Percentiles rank a stretch among this genome's conserved stretches.
Evolutionary conservation across 352 stramenopile species (phyloP).

Genomic region (Globisporangium nagaii): DNA sequence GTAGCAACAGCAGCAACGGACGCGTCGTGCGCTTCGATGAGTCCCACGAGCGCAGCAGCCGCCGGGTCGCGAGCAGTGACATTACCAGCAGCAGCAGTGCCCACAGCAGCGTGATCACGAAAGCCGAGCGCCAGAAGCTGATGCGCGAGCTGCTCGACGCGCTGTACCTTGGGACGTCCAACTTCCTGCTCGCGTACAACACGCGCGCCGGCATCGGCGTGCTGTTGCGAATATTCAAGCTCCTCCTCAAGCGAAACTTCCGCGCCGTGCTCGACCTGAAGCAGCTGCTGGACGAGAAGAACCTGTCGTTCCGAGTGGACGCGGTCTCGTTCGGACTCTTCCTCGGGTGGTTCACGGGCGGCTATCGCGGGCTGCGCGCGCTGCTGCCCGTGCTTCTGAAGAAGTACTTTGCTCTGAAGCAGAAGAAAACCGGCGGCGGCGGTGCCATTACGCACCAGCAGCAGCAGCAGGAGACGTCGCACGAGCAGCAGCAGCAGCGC

Average conservation of each 20-base stretch:
- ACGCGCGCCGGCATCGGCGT: slow-evolving; percentile 73
- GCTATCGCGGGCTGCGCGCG: slow-evolving; percentile 58
- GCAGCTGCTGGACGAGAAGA: slow-evolving; percentile 66
- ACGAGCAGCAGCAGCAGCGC: slow-evolving; percentile 17
- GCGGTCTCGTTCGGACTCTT: slow-evolving; percentile 84
- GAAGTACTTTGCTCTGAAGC: slow-evolving; percentile 14
- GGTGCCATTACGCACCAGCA: background rate
- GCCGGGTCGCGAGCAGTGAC: no score
- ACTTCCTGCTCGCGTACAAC: slow-evolving; percentile 87
- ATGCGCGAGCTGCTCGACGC: slow-evolving; percentile 58
- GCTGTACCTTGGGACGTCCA: slow-evolving; percentile 66
- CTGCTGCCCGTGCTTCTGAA: slow-evolving; percentile 44
- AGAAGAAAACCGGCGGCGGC: background rate
- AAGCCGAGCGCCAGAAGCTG: slow-evolving; percentile 28
- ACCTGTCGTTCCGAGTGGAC: slow-evolving; percentile 77
- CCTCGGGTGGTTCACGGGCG: slow-evolving; percentile 78
- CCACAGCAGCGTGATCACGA: background rate
- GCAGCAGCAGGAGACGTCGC: background rate
- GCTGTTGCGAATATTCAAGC: slow-evolving; percentile 60
- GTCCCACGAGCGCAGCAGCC: no score
- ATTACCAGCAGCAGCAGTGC: background rate
- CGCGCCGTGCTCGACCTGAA: slow-evolving; percentile 42
- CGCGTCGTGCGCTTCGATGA: background rate
- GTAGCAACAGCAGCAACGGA: slow-evolving; percentile 6
- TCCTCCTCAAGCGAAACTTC: slow-evolving; percentile 58